Conservation (phyloP, 2,329 filamentous ascomycete species). For the Colletotrichum simmondsii region DNA sequence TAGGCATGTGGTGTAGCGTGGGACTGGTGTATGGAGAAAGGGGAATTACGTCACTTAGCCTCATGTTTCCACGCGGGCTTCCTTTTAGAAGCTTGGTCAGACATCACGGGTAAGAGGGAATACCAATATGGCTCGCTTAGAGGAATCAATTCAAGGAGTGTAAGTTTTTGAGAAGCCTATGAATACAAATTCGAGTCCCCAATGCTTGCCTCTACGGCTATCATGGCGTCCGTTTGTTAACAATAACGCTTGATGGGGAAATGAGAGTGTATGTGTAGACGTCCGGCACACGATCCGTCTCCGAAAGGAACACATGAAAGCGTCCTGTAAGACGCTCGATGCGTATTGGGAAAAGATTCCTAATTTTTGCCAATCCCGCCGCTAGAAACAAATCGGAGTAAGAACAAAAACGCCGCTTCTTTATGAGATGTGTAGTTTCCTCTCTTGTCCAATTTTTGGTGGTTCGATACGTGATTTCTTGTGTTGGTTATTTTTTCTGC, state of each 20-base stretch:
- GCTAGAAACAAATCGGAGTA: background rate
- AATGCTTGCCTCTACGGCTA: background rate
- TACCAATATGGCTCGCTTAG: background rate
- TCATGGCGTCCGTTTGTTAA: background rate
- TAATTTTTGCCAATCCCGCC: background rate
- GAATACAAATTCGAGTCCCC: background rate
- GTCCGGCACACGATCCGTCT: background rate
- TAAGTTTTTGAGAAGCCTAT: background rate
- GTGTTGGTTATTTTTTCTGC: background rate
- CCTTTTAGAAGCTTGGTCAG: background rate
- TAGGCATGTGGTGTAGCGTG: background rate
- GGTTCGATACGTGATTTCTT: background rate
- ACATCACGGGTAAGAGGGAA: background rate
- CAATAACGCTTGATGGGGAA: background rate
- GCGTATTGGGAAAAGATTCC: background rate
- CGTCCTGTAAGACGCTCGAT: background rate
- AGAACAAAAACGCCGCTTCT: constrained; percentile 17
- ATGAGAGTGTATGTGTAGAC: background rate
- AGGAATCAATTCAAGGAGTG: constrained; percentile 4
- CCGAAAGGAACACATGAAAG: background rate
- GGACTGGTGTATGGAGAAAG: background rate
- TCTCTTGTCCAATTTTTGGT: constrained; percentile 31
- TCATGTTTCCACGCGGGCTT: background rate
- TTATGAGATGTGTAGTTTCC: constrained; percentile 29
- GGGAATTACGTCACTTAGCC: background rate